These are phyloP conservation scores for Yarrowia galli DNA, from an alignment of 1,139 yeast species.

Conservation along the genomic window DNA sequence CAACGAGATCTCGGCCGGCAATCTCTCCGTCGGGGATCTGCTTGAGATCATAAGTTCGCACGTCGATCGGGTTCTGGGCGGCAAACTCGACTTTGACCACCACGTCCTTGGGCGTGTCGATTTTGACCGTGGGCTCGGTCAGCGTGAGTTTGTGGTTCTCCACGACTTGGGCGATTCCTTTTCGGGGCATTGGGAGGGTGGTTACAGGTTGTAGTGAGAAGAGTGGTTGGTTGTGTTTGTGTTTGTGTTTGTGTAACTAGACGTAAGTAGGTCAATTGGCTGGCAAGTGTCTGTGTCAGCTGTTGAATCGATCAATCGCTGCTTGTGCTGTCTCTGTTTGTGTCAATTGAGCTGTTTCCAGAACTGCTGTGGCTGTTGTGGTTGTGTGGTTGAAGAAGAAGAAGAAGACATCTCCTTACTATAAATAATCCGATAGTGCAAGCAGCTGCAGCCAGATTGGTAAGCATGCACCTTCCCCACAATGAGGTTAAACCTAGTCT, in stretches of 20 bases:
- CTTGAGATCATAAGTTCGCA: slow-evolving; percentile 23
- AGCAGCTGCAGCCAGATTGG: slow-evolving; percentile 10
- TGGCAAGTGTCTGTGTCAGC: no score
- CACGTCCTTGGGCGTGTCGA: slow-evolving; percentile 27
- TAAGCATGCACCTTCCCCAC: slow-evolving; percentile 31
- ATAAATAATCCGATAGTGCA: neutral
- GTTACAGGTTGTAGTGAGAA: neutral
- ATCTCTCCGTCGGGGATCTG: slow-evolving; percentile 34
- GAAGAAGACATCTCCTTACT: no score
- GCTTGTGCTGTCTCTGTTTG: no score
- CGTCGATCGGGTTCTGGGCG: slow-evolving; percentile 36
- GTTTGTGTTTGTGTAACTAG: neutral
- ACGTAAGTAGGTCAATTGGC: no score
- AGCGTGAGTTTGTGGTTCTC: slow-evolving; percentile 23
- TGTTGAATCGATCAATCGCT: neutral
- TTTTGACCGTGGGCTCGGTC: slow-evolving; percentile 25
- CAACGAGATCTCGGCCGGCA: slow-evolving; percentile 30
- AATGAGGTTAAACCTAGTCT: neutral
- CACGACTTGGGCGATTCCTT: slow-evolving; percentile 36
- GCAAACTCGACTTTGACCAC: slow-evolving; percentile 35
- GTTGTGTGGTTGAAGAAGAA: neutral
- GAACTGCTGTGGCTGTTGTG: neutral
- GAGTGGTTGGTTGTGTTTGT: no score
- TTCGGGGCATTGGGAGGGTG: slow-evolving; percentile 15
- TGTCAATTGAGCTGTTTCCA: neutral